Percentiles rank a stretch among this genome's conserved stretches.
These are phyloP conservation scores for Peronospora belbahrii DNA, from an alignment of 352 stramenopile genomes.

Conservation along the genomic window DNA sequence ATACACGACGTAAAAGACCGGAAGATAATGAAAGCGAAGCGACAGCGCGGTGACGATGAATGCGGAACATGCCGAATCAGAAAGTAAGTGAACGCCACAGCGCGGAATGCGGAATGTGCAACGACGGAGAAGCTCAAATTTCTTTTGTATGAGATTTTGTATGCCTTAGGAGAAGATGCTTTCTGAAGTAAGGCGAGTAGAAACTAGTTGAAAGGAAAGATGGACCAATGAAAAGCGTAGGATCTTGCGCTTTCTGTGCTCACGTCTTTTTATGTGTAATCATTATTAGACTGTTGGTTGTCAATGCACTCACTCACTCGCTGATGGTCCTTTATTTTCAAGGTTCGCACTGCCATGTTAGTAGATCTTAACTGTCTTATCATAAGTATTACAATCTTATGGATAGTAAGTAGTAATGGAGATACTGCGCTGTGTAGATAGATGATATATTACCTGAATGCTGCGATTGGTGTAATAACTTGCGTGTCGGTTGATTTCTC, in stretches of 20 bases:
- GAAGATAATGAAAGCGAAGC: slow-evolving; percentile 17
- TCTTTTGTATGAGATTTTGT: slow-evolving; percentile 16
- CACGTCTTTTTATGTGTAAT: not conserved
- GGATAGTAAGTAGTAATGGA: no score
- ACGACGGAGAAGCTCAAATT: slow-evolving; percentile 6
- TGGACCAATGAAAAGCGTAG: slow-evolving; percentile 4
- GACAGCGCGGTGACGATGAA: slow-evolving; percentile 30
- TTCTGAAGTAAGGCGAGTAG: slow-evolving; percentile 15
- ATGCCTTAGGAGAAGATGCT: slow-evolving; percentile 11
- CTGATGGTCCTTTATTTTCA: no score
- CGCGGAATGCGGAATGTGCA: slow-evolving; percentile 13
- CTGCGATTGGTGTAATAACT: not conserved
- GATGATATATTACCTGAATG: no score
- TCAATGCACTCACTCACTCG: no score
- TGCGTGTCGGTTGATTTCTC: slow-evolving; percentile 26
- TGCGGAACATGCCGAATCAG: slow-evolving; percentile 34
- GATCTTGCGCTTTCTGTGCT: slow-evolving; percentile 8
- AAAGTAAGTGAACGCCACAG: slow-evolving; percentile 6
- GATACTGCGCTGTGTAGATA: no score
- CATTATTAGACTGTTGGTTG: not conserved
- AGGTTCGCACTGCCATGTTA: no score
- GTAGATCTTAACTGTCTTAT: no score
- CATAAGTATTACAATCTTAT: no score
- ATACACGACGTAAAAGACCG: slow-evolving; percentile 14
- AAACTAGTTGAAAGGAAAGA: slow-evolving; percentile 1